These are phyloP conservation scores for Flaveria brownii DNA, from an alignment of 129 eudicot species.

Conservation along the genomic window DNA sequence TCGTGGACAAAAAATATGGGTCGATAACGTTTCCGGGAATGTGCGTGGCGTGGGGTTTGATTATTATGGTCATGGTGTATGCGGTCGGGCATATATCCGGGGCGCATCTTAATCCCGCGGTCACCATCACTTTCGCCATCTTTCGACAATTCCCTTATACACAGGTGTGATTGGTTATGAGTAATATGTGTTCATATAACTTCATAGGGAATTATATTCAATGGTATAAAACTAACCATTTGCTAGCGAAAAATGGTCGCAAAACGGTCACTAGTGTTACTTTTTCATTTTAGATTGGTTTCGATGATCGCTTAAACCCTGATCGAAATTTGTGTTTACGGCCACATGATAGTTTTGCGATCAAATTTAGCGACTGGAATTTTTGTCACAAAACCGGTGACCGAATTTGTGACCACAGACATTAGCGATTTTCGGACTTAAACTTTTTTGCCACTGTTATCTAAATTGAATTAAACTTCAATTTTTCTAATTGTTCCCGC, in stretches of 20 bases:
- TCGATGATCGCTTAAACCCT: no score
- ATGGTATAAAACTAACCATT: no score
- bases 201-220: background rate
- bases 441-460: no score
- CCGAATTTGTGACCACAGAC: background rate
- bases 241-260: background rate
- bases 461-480: no score
- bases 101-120: constrained; percentile 56
- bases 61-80: constrained; percentile 56
- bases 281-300: background rate
- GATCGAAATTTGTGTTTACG: background rate
- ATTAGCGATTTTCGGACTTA: no score
- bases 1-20: constrained; percentile 52
- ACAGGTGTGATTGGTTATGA: constrained; percentile 32
- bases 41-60: constrained; percentile 52
- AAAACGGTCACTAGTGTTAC: background rate
- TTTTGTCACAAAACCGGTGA: background rate
- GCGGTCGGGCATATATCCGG: constrained; percentile 59
- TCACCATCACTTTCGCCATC: constrained; percentile 60
- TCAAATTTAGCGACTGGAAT: background rate
- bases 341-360: background rate
- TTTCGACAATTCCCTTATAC: constrained; percentile 55
- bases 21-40: constrained; percentile 57
- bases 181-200: background rate
- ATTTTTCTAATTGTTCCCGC: no score